Base-by-base conservation (phyloP, 768 basidiomycete genomes). In the Jaapia argillacea region DNA sequence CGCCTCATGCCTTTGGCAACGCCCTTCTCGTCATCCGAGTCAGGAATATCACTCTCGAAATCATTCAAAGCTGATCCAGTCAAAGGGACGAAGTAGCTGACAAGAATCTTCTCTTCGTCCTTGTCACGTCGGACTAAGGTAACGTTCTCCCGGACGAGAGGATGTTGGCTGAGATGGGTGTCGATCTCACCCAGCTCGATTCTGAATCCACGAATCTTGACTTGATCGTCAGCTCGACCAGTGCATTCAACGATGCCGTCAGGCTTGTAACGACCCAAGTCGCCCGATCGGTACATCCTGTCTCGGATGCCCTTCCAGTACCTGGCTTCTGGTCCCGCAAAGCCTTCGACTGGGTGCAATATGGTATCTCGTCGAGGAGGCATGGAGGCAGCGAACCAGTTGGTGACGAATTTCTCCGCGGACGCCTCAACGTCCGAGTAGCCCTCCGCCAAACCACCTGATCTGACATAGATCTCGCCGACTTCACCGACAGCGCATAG, bases 101-200 rank as follows among this genome's bases (percentile, higher is more conserved):
- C 85, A 23, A 99, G 77, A 25, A 97, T 92, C 69, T 99, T 98
- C 67, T 99, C 96, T 63, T 98, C 96, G 62, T 97, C 90, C 69
- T 98, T 98, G 68, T 99, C 94, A 59, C 94, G 71, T 51, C 94
- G 69, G 36, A 99, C 93, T 28, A 98, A 74, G 2, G 96, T 98
- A 42, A 99, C 93, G 59, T 99, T 99, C 66, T 98, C 96, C n/a
- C 94, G 71, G 2, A 99, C 79, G 16, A 90, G 75, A 5, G 89
- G 85, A 58, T 98, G 93, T 55, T 92, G 82, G 53, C 85, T 87
- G 45, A 99, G 78, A 65, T 94, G 82, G 0, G 88, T 96, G 59
- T 99, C 96, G 51, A 99, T 96, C 61, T 99, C 96, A 13, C 93
- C 93, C 5, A 98, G 75, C 60, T 99, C 96, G 55, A 99, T 98